Evolutionary conservation across 306 rosid genomes (phyloP), one percentile per base, ranked within the genome.

Genomic region (Pterocarpus macrocarpus): DNA sequence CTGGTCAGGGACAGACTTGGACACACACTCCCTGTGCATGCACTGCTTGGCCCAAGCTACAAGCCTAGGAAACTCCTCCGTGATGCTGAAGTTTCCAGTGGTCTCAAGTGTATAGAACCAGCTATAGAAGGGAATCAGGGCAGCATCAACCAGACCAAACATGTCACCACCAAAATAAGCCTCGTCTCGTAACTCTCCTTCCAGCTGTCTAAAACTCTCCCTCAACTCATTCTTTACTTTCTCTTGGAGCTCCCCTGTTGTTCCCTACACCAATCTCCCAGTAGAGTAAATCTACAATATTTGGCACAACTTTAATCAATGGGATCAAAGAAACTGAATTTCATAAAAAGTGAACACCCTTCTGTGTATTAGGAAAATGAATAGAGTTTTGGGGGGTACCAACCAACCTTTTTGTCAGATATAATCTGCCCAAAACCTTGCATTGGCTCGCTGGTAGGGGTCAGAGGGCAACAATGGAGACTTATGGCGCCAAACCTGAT

Each of bases 1-100:
- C 28, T 79, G 77, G 11, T 79, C 63, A 16, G 81, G 81, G 22
- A 85, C 64, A 30, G 85, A 82, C 7, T 82, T 85, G 13, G 85
- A 57, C 43, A 82, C 87, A 50, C 82, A 80, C 5, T 80, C 71
- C 69, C 57, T 82, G 30, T 88, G 73, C 86, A 72, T 68, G 84
- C 89, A 88, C 74, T 82, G 73, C 63, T 55, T 80, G 13, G 74
- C 86, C 91, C 91, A 82, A 38, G 53, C 76, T 22, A 80, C 59
- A 9, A 88, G 71, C 52, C 78, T 69, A 3, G 87, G 84, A 28
- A 84, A 85, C 68, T 82, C 79, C 12, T 77, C 69, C 7, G 50
- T 59, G 34, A 80, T 65, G 58, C 81, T 79, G 76, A 85, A 79
- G 7, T 80, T 80, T 4, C 75, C 86, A 47, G 56, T 53, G 7